Conservation (phyloP, 352 stramenopile genomes). For the Phytophthora tubulina region DNA sequence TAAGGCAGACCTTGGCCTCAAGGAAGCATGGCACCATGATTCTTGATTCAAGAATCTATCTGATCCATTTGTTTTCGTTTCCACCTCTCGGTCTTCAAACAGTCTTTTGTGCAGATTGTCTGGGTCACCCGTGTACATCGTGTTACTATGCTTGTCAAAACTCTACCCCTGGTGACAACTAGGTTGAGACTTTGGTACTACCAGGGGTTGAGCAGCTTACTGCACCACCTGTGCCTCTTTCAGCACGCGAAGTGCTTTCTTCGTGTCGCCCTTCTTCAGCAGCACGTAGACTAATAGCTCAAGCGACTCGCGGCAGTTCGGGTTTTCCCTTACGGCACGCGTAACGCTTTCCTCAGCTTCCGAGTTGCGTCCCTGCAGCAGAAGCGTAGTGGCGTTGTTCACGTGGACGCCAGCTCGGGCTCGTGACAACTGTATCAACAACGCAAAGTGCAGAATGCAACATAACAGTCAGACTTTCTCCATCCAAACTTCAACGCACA, state of each 20-base stretch:
- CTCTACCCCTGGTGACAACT: background rate
- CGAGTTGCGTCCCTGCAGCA: slow-evolving; percentile 77
- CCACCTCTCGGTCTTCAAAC: slow-evolving; percentile 3
- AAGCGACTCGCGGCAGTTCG: slow-evolving; percentile 84
- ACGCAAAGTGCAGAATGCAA: slow-evolving; percentile 7
- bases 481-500: background rate
- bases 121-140: slow-evolving; percentile 31
- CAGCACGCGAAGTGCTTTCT: slow-evolving; percentile 88
- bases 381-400: slow-evolving; percentile 84
- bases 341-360: slow-evolving; percentile 89
- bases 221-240: slow-evolving; percentile 87
- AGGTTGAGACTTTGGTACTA: slow-evolving; percentile 1
- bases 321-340: slow-evolving; percentile 83
- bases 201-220: slow-evolving; percentile 34
- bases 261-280: slow-evolving; percentile 90
- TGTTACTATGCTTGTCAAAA: slow-evolving; percentile 34
- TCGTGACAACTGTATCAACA: slow-evolving; percentile 52
- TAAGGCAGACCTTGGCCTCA: background rate
- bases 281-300: slow-evolving; percentile 90
- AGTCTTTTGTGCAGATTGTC: slow-evolving; percentile 33
- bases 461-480: slow-evolving; percentile 2
- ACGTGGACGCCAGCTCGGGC: slow-evolving; percentile 84
- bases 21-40: background rate
- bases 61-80: slow-evolving; percentile 26
- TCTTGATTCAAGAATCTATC: slow-evolving; percentile 22